A percentile compares a stretch with the other conserved stretches of the same genome.
Conservation (phyloP, 106 monocot species). For the Dendrobium officinale region DNA sequence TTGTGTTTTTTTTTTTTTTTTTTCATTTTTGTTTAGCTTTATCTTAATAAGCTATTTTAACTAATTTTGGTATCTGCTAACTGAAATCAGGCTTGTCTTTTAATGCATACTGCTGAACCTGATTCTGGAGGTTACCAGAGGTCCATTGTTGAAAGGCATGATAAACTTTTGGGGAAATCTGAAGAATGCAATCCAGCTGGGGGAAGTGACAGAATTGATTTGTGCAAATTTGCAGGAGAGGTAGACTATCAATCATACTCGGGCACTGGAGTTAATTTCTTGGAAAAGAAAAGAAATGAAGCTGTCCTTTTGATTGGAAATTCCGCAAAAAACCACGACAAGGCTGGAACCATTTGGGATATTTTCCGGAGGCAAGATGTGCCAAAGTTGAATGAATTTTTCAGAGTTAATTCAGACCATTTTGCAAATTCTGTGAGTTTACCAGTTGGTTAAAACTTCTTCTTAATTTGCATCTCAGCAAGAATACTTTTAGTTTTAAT, state of each 20-base stretch:
- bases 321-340: constrained; percentile 10
- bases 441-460: constrained; percentile 9
- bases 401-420: constrained; percentile 45
- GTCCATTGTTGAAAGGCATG: constrained; percentile 12
- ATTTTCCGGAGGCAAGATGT: constrained; percentile 84
- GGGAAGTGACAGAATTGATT: not conserved
- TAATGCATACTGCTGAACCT: constrained; percentile 64
- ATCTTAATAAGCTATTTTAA: not conserved
- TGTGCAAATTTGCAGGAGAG: constrained; percentile 12
- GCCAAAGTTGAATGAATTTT: constrained; percentile 77
- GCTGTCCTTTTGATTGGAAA: not conserved
- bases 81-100: constrained; percentile 48
- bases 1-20: not conserved
- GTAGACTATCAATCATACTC: constrained; percentile 13
- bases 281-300: constrained; percentile 11
- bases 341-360: constrained; percentile 78
- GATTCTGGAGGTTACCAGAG: constrained; percentile 16
- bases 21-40: not conserved
- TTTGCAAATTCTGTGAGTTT: constrained; percentile 22
- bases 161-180: constrained; percentile 12
- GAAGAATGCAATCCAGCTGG: not conserved
- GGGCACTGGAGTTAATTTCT: constrained; percentile 9
- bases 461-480: not conserved
- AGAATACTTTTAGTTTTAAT: not conserved
- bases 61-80: not conserved